These are phyloP conservation scores for Sporobolomyces pararoseus DNA, from an alignment of 768 basidiomycete species.

Conservation along the genomic window DNA sequence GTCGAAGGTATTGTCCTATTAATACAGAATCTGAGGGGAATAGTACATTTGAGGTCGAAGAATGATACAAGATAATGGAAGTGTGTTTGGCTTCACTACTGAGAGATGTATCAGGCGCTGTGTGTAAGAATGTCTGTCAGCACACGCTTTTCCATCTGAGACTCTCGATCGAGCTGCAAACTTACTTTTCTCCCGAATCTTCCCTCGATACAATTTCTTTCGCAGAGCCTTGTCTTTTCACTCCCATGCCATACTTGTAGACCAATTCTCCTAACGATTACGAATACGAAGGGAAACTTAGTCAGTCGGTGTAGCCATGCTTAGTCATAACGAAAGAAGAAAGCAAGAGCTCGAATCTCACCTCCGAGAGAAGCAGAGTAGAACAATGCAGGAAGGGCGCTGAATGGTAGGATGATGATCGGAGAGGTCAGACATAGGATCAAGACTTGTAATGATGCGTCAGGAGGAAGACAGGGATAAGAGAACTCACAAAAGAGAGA, in stretches of 20 bases:
- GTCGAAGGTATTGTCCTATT: too few relatives aligned
- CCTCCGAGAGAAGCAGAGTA: conserved; percentile 48
- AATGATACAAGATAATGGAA: too few relatives aligned
- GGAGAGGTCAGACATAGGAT: too few relatives aligned
- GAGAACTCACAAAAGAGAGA: conserved; percentile 35
- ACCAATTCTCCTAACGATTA: conserved; percentile 39
- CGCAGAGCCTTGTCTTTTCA: conserved; percentile 48
- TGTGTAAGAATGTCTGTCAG: not conserved
- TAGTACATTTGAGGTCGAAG: too few relatives aligned
- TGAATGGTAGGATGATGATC: not conserved
- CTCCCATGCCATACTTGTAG: conserved; percentile 49
- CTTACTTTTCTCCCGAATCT: conserved; percentile 36
- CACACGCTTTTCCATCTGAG: too few relatives aligned
- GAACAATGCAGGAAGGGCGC: conserved; percentile 45
- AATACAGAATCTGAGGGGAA: too few relatives aligned
- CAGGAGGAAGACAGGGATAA: not conserved
- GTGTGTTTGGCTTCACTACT: too few relatives aligned
- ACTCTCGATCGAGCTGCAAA: too few relatives aligned
- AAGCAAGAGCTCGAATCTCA: not conserved
- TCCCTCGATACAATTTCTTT: conserved; percentile 46
- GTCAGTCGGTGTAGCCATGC: not conserved
- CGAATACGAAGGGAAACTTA: not conserved
- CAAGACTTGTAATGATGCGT: not conserved
- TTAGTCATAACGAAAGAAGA: not conserved
- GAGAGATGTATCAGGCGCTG: too few relatives aligned